Evolutionary conservation across 768 basidiomycete genomes (phyloP).

Genomic region (Calocera cornea): DNA sequence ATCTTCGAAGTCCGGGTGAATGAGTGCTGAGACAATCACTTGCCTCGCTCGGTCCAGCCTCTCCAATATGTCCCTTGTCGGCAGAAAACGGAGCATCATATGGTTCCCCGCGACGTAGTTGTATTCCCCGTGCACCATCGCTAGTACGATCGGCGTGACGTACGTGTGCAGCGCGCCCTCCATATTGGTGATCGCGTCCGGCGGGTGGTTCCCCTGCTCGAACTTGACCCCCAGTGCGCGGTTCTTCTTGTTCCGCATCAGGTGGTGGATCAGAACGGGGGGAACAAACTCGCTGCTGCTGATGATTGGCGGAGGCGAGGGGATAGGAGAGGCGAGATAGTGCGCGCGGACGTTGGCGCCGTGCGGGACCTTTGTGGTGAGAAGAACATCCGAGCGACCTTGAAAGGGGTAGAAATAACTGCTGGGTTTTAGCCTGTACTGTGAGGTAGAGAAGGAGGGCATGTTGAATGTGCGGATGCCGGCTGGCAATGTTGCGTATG

Average conservation of each 20-base stretch:
- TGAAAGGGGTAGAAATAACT: neutral
- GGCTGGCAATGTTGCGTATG: no score
- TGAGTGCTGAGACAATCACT: constrained; percentile 9
- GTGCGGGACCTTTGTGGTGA: neutral
- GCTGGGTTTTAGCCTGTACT: neutral
- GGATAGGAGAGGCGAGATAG: neutral
- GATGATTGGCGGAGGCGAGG: constrained; percentile 10
- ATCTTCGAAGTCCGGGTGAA: constrained; percentile 16
- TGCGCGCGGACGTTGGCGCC: neutral
- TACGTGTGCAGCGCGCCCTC: constrained; percentile 15
- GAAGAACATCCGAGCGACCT: neutral
- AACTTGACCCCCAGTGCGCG: constrained; percentile 14
- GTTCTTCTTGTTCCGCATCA: constrained; percentile 15
- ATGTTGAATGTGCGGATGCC: neutral
- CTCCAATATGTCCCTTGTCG: neutral
- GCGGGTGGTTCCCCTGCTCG: neutral
- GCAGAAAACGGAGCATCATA: neutral
- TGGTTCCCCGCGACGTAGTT: constrained; percentile 1
- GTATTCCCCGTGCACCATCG: constrained; percentile 14
- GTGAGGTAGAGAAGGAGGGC: neutral
- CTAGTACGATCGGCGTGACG: constrained; percentile 11
- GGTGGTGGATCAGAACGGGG: constrained; percentile 7
- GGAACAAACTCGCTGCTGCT: constrained; percentile 10
- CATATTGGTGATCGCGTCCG: constrained; percentile 14
- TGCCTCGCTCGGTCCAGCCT: constrained; percentile 3